These are phyloP conservation scores for Fusarium albosuccineum DNA, from an alignment of 2,329 filamentous ascomycete species.

Conservation along the genomic window DNA sequence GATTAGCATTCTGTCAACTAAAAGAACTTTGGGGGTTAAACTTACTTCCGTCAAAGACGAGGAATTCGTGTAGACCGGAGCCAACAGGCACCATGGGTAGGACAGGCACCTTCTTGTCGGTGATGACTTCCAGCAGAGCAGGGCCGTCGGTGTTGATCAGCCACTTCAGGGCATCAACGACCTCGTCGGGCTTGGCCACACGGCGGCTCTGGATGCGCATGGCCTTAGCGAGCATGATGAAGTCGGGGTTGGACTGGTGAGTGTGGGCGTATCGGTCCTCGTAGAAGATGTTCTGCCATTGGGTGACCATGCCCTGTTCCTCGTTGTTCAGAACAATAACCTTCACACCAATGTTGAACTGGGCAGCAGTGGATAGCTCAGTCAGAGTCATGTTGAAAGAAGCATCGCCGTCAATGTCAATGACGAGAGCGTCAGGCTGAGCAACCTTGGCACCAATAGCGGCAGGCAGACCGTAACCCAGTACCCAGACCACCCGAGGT, in stretches of 20 bases:
- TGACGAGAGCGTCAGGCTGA: slow-evolving; percentile 81
- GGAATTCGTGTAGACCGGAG: slow-evolving; percentile 89
- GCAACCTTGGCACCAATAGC: slow-evolving; percentile 95
- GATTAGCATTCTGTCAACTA: slow-evolving; percentile 51
- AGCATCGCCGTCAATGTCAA: slow-evolving; percentile 98
- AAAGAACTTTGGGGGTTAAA: background rate
- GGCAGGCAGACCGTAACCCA: slow-evolving; percentile 91
- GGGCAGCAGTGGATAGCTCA: slow-evolving; percentile 90
- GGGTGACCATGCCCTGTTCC: slow-evolving; percentile 98
- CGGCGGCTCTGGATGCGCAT: slow-evolving; percentile 87
- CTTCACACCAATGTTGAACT: slow-evolving; percentile 98
- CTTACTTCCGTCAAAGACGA: slow-evolving; percentile 60
- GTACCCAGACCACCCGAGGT: slow-evolving; percentile 89
- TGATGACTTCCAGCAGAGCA: slow-evolving; percentile 90
- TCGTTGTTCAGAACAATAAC: slow-evolving; percentile 95
- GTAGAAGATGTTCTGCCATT: slow-evolving; percentile 99
- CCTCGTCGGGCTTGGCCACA: slow-evolving; percentile 79
- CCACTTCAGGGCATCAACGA: slow-evolving; percentile 85
- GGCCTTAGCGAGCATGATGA: slow-evolving; percentile 90
- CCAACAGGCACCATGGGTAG: slow-evolving; percentile 96
- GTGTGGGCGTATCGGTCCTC: slow-evolving; percentile 93
- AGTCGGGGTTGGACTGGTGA: slow-evolving; percentile 95
- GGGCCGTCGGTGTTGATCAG: slow-evolving; percentile 92
- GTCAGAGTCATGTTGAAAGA: slow-evolving; percentile 99
- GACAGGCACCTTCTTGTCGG: slow-evolving; percentile 94